Evolutionary conservation across 2,329 filamentous ascomycete genomes (phyloP).

Genomic region (Chalara sp.): DNA sequence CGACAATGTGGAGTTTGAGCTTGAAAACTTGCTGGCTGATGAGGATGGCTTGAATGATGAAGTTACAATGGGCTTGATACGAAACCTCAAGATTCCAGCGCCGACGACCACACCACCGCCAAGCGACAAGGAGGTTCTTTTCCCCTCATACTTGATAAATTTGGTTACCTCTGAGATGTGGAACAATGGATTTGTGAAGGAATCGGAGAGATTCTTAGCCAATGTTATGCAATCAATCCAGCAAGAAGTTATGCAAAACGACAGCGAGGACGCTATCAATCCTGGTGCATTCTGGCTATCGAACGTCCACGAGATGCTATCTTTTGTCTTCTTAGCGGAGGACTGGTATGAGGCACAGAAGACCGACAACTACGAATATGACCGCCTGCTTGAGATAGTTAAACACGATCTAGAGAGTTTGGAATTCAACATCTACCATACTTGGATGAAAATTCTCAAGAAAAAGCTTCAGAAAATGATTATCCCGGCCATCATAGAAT

Average conservation of each 20-base stretch:
- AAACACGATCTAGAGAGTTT: constrained; percentile 98
- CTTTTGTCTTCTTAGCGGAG: constrained; percentile 96
- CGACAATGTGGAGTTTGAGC: constrained; percentile 90
- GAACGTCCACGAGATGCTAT: constrained; percentile 99
- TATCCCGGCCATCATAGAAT: constrained; percentile 97
- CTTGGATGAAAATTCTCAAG: constrained; percentile 99
- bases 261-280: constrained; percentile 94
- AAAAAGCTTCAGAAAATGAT: constrained; percentile 99
- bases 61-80: constrained; percentile 91
- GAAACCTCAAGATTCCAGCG: constrained; percentile 91
- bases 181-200: constrained; percentile 99
- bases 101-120: constrained; percentile 82
- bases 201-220: constrained; percentile 95
- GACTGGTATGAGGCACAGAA: constrained; percentile 99
- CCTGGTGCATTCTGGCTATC: constrained; percentile 98
- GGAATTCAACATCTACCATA: constrained; percentile 99
- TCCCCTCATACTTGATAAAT: constrained; percentile 98
- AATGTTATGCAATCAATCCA: constrained; percentile 99
- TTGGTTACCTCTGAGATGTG: constrained; percentile 99
- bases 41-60: constrained; percentile 96
- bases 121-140: constrained; percentile 96
- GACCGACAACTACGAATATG: constrained; percentile 98
- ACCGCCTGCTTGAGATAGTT: constrained; percentile 93
- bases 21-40: constrained; percentile 88
- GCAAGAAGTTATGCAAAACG: constrained; percentile 98